Evolutionary conservation across 306 rosid genomes (phyloP).

Genomic region (Aeschynomene evenia): DNA sequence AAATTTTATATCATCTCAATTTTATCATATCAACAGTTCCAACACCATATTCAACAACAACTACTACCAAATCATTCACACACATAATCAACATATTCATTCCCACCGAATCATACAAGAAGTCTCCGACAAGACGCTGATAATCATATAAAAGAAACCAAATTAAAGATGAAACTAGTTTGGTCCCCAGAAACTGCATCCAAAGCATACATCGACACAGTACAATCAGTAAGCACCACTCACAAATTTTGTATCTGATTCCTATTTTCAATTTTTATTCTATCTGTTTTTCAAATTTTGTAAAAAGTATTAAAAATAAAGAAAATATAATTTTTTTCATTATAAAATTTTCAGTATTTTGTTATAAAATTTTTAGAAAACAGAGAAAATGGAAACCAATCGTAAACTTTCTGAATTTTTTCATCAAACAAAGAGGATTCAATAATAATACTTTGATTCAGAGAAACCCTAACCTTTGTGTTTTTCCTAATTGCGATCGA

Average conservation of each 20-base stretch:
- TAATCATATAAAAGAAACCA: neutral
- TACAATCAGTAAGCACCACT: constrained; percentile 60
- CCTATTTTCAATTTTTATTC: too few species aligned
- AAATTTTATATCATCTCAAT: neutral
- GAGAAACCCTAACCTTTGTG: neutral
- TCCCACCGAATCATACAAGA: neutral
- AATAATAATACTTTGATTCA: neutral
- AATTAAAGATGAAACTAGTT: constrained; percentile 61
- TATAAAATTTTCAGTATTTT: too few species aligned
- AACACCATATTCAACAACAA: neutral
- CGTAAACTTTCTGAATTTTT: too few species aligned
- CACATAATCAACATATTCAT: neutral
- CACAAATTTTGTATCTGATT: neutral
- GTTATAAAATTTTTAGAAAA: too few species aligned
- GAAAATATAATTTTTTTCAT: too few species aligned
- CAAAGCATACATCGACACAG: constrained; percentile 89
- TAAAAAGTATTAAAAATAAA: too few species aligned
- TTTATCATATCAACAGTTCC: neutral
- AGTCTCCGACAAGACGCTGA: too few species aligned
- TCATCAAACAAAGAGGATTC: too few species aligned
- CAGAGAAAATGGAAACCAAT: too few species aligned
- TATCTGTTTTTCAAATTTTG: too few species aligned
- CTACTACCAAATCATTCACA: neutral
- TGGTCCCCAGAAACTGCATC: constrained; percentile 94
- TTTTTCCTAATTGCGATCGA: neutral